Base-by-base conservation (phyloP, 495 filamentous ascomycete species). In the Lophiotrema nucula region DNA sequence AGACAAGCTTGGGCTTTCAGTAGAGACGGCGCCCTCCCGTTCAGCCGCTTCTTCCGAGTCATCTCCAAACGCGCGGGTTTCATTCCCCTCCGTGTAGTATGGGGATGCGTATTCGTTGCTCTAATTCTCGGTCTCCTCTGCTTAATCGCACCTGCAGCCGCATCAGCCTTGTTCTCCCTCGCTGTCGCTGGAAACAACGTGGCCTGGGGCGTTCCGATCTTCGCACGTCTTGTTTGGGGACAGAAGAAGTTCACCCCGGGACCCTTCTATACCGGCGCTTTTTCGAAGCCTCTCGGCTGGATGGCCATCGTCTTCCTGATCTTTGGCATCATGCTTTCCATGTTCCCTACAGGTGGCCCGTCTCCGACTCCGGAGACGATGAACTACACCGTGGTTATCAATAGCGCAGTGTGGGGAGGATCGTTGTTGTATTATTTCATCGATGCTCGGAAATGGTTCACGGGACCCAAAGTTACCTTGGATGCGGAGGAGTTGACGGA, bases 381-480 rank as follows among this genome's bases (percentile, higher is more conserved):
- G 83, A 87, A 87, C 58, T 87, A 87, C 54, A 85, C 82, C 0
- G 74, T 86, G 19, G 83, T 86, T 0, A 81, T 87, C 61, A 84
- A 87, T 65, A 72, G 70, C 2, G 78, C 82, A 12, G 81, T 87
- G 4, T 87, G 84, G 85, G 60, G 76, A 13, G 82, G 82, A 0
- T 75, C 79, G 4, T 69, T 85, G 61, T n/a, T 69, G 12, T 88
- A 87, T 66, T 87, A 86, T 67, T 56, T 59, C 57, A 46, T 74
- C 26, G 57, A 73, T 65, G 72, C 70, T 11, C 43, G 69, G 33
- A 74, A 74, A 52, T 73, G 72, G 72, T 74, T 74, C 51, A 72
- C 64, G 12, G 72, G 72, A 11, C 72, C 72, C 5, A 74, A 70
- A 61, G 69, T 69, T 27, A 74, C 72, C 23, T 50, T 74, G 16